Conservation (phyloP, 192 early-diverging fungal genomes). For the Coemansia sp. region DNA sequence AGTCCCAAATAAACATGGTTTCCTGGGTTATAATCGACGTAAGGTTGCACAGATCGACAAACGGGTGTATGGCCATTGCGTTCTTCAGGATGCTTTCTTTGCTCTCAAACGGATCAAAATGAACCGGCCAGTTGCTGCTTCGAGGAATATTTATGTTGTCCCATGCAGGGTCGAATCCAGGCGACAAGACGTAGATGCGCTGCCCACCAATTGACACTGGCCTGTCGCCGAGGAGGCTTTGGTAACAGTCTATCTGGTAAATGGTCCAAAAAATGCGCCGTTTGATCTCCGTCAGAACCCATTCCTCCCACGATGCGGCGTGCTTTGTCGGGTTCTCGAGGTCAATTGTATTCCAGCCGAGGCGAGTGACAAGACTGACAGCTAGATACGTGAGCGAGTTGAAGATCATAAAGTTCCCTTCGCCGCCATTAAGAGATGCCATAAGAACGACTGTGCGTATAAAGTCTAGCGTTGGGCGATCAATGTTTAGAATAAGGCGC, state of each 20-base stretch:
- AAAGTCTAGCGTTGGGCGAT: slow-evolving; percentile 20
- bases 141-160: slow-evolving; percentile 26
- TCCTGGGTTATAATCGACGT: slow-evolving; percentile 17
- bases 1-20: slow-evolving; percentile 35
- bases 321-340: slow-evolving; percentile 6
- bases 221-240: slow-evolving; percentile 16
- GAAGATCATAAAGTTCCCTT: slow-evolving; percentile 10
- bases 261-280: slow-evolving; percentile 40
- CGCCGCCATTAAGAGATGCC: slow-evolving; percentile 10
- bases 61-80: slow-evolving; percentile 4
- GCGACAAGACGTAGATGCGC: slow-evolving; percentile 10
- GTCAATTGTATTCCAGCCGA: slow-evolving; percentile 41
- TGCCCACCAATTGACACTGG: slow-evolving; percentile 13
- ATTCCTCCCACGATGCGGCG: slow-evolving; percentile 27
- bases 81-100: slow-evolving; percentile 2
- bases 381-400: slow-evolving; percentile 26
- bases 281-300: slow-evolving; percentile 40
- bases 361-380: slow-evolving; percentile 26
- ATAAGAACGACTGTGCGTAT: slow-evolving; percentile 35
- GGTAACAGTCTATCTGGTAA: slow-evolving; percentile 28
- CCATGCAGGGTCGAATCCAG: slow-evolving; percentile 37
- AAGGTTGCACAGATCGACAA: slow-evolving; percentile 22
- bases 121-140: slow-evolving; percentile 8
- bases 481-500: slow-evolving; percentile 8
- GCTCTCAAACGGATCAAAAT: slow-evolving; percentile 6